Evolutionary conservation across 2,329 filamentous ascomycete species (phyloP).

Genomic region (Verticillium albo-atrum): DNA sequence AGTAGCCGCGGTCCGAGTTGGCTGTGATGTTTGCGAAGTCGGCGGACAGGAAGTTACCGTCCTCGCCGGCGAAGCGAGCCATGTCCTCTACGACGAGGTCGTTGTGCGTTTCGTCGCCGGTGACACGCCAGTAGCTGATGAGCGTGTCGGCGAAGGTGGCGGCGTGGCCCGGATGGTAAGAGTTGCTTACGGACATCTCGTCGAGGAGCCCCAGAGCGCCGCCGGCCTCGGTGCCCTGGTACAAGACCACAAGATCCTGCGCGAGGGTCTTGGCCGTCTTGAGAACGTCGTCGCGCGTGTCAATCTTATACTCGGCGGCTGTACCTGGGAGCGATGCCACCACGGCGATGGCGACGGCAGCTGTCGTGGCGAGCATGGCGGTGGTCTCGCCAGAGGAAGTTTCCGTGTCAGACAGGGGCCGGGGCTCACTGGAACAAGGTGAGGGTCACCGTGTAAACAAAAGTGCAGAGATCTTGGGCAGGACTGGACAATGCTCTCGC

Average conservation of each 20-base stretch:
- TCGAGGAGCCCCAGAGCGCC: slow-evolving; percentile 23
- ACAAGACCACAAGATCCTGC: slow-evolving; percentile 10
- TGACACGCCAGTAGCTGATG: slow-evolving; percentile 35
- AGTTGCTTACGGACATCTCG: slow-evolving; percentile 12
- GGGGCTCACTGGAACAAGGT: too few relatives aligned
- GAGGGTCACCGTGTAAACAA: too few relatives aligned
- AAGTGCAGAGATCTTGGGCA: too few relatives aligned
- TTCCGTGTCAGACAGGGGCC: too few relatives aligned
- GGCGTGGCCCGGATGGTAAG: slow-evolving; percentile 31
- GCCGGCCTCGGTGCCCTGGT: slow-evolving; percentile 23
- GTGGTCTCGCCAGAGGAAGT: too few relatives aligned
- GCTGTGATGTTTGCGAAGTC: slow-evolving; percentile 40
- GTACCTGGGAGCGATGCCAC: too few relatives aligned
- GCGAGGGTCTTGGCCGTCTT: slow-evolving; percentile 17
- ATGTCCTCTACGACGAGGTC: slow-evolving; percentile 37
- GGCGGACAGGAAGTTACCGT: slow-evolving; percentile 43
- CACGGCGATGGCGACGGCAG: too few relatives aligned
- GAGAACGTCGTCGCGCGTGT: slow-evolving; percentile 13
- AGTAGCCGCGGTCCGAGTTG: slow-evolving; percentile 59
- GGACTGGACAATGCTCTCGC: too few relatives aligned
- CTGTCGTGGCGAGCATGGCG: too few relatives aligned
- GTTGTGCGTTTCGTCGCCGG: slow-evolving; percentile 47
- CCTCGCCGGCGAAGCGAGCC: slow-evolving; percentile 39
- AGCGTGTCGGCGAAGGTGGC: slow-evolving; percentile 25
- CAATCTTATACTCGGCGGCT: not conserved